phyloP scores from a whole-genome alignment of 169 alveolate genomes.

The Cryptosporidium sp. region DNA sequence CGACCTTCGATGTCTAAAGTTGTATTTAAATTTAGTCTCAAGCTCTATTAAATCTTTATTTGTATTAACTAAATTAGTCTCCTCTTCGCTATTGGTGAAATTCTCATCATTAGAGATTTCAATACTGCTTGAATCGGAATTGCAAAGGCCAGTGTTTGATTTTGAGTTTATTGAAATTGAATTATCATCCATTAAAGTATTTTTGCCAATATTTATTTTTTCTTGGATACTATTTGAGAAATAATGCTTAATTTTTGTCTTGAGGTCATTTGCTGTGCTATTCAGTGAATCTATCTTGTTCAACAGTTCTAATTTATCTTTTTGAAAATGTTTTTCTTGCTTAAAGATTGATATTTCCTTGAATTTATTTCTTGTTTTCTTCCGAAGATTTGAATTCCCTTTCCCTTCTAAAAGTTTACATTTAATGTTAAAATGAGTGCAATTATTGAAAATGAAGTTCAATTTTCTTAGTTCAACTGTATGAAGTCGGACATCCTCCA shows the following conservation, averaged over 20 bases:
- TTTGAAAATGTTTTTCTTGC: neutral
- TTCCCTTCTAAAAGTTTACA: neutral
- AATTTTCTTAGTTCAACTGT: slow-evolving; percentile 15
- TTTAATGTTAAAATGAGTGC: neutral
- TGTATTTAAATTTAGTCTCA: neutral
- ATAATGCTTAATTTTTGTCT: slow-evolving; percentile 7
- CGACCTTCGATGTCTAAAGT: slow-evolving; percentile 31
- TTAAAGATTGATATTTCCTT: neutral
- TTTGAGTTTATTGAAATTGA: neutral
- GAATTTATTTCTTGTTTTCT: neutral
- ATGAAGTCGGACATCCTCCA: slow-evolving; percentile 29
- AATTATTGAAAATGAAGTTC: slow-evolving; percentile 15
- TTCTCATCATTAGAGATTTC: neutral
- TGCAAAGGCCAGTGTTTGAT: neutral
- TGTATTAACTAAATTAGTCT: neutral
- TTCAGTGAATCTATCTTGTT: slow-evolving; percentile 23
- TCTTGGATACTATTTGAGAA: neutral
- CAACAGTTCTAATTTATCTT: neutral
- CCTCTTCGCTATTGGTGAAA: neutral
- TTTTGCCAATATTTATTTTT: neutral
- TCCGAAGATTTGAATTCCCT: neutral
- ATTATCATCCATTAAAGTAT: neutral
- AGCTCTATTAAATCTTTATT: neutral
- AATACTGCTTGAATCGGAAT: neutral
- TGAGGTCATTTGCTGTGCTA: slow-evolving; percentile 17